Conservation (phyloP, 2,329 filamentous ascomycete species). For the Cadophora sp. region DNA sequence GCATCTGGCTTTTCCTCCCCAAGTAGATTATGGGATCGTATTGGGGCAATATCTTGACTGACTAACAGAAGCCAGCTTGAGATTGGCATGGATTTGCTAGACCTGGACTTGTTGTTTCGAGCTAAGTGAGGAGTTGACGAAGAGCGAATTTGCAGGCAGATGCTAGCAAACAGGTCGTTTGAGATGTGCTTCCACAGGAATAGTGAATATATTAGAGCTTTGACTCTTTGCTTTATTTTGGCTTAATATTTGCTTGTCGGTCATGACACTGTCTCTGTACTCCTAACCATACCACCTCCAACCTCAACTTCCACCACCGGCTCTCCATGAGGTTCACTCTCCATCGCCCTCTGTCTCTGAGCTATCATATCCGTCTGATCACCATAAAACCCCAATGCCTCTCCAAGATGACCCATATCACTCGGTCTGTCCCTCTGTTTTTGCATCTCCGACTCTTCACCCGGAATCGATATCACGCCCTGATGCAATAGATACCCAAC, state of each 20-base stretch:
- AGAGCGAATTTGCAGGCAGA: too few relatives aligned
- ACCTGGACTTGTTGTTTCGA: too few relatives aligned
- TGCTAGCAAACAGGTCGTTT: too few relatives aligned
- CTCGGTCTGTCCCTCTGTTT: conserved; percentile 21
- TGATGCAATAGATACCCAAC: conserved; percentile 45
- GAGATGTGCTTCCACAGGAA: too few relatives aligned
- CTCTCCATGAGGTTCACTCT: conserved; percentile 23
- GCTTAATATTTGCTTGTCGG: too few relatives aligned
- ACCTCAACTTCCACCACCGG: conserved; percentile 38
- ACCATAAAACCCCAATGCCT: conserved; percentile 38
- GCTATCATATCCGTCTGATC: conserved; percentile 33
- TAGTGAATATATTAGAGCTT: too few relatives aligned
- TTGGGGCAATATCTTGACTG: too few relatives aligned
- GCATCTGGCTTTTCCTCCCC: too few relatives aligned
- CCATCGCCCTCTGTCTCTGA: conserved; percentile 27
- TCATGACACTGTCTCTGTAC: conserved; percentile 22
- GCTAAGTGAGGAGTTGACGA: too few relatives aligned
- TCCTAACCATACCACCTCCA: conserved; percentile 15
- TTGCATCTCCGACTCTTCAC: conserved; percentile 27
- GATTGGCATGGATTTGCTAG: too few relatives aligned
- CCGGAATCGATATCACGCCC: conserved; percentile 41
- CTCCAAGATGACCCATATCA: conserved; percentile 41
- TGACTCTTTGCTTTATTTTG: neutral
- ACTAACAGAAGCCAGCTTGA: too few relatives aligned
- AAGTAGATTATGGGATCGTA: too few relatives aligned